phyloP scores from a whole-genome alignment of 306 rosid genomes.

The Lithocarpus polystachyus region DNA sequence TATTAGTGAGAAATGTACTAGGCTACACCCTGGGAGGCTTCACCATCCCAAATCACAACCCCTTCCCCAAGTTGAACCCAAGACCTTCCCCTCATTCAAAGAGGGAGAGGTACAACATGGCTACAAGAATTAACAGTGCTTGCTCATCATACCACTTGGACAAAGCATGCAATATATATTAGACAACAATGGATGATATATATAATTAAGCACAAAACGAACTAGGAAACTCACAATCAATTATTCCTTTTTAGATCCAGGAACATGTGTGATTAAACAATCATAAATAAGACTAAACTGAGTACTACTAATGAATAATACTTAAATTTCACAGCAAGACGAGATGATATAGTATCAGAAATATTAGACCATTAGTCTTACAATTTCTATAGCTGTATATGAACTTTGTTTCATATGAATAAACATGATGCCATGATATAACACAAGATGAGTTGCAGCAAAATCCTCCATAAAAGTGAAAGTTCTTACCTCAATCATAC shows the following conservation, averaged over 20 bases:
- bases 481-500: conserved; percentile 86
- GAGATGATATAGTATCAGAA: background rate
- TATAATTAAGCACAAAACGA: background rate
- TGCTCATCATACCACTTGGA: background rate
- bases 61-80: background rate
- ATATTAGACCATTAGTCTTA: background rate
- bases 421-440: background rate
- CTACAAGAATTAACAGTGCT: background rate
- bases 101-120: background rate
- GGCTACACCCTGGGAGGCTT: background rate
- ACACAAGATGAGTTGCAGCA: background rate
- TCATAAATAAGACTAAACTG: background rate
- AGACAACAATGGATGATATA: background rate
- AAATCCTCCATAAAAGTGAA: background rate
- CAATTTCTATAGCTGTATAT: background rate
- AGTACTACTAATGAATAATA: background rate
- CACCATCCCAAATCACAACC: background rate
- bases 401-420: background rate
- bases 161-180: background rate
- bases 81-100: background rate
- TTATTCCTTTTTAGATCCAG: background rate
- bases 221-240: background rate
- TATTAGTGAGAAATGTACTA: background rate
- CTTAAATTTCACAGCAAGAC: background rate
- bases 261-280: background rate